These are phyloP conservation scores for Omphalotus olearius DNA, from an alignment of 1,284 basidiomycete genomes.

Conservation along the genomic window DNA sequence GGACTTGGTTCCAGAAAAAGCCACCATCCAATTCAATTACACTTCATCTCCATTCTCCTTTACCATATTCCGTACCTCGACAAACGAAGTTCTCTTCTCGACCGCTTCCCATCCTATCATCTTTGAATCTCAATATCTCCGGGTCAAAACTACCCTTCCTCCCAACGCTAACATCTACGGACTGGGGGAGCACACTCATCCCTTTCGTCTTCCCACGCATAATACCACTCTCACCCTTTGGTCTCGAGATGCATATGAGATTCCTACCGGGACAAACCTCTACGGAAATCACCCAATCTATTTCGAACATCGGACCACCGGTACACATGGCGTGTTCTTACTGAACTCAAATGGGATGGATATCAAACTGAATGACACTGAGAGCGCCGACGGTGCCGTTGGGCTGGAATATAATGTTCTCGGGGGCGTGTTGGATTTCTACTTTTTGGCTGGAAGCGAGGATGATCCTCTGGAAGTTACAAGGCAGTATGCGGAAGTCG, in stretches of 20 bases:
- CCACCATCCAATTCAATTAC: slow-evolving; percentile 63
- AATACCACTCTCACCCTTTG: slow-evolving; percentile 66
- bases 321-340: slow-evolving; percentile 66
- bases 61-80: slow-evolving; percentile 53
- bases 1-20: slow-evolving; percentile 24
- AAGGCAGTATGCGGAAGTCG: slow-evolving; percentile 62
- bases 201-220: slow-evolving; percentile 57
- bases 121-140: slow-evolving; percentile 78
- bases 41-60: slow-evolving; percentile 68
- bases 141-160: slow-evolving; percentile 56
- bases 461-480: slow-evolving; percentile 57
- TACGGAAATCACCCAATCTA: slow-evolving; percentile 73
- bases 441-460: slow-evolving; percentile 68
- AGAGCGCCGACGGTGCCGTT: slow-evolving; percentile 24
- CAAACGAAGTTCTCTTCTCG: slow-evolving; percentile 64
- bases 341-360: slow-evolving; percentile 75
- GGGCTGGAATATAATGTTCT: slow-evolving; percentile 69
- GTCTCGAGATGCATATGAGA: slow-evolving; percentile 60
- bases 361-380: slow-evolving; percentile 53
- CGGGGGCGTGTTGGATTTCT: slow-evolving; percentile 69
- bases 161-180: slow-evolving; percentile 70
- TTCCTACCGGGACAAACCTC: slow-evolving; percentile 50
- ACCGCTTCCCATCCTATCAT: slow-evolving; percentile 60
- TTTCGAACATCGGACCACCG: slow-evolving; percentile 59
- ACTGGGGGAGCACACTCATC: slow-evolving; percentile 69